Conservation (phyloP, 2,329 filamentous ascomycete genomes). For the Trichoderma hamatum region DNA sequence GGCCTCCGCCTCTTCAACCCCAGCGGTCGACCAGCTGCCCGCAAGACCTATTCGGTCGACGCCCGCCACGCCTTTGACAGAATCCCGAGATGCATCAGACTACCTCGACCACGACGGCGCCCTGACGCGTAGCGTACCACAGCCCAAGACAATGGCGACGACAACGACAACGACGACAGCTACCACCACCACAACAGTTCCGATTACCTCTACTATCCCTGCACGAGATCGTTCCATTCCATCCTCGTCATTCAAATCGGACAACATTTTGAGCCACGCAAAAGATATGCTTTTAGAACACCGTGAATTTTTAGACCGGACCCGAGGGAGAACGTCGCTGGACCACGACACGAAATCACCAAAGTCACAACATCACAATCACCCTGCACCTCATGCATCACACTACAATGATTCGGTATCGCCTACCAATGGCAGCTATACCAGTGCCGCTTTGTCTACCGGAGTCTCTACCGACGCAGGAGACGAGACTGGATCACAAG, state of each 20-base stretch:
- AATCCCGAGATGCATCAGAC: constrained; percentile 41
- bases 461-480: constrained; percentile 27
- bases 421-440: constrained; percentile 31
- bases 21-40: background rate
- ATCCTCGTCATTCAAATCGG: constrained; percentile 40
- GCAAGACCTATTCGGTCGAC: constrained; percentile 10
- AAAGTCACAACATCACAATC: constrained; percentile 29
- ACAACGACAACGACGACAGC: constrained; percentile 34
- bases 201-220: constrained; percentile 37
- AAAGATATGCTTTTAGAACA: constrained; percentile 44
- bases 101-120: constrained; percentile 42
- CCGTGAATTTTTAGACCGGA: constrained; percentile 39
- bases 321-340: constrained; percentile 39
- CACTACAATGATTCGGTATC: constrained; percentile 37
- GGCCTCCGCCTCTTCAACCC: background rate
- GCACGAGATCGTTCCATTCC: constrained; percentile 38
- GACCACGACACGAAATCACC: constrained; percentile 39
- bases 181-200: constrained; percentile 31
- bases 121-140: constrained; percentile 40
- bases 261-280: constrained; percentile 39
- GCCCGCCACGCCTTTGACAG: constrained; percentile 9
- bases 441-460: constrained; percentile 29
- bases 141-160: constrained; percentile 40
- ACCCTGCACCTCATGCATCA: constrained; percentile 33
- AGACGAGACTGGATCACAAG: constrained; percentile 26